phyloP scores from a whole-genome alignment of 202 grass and related monocot species.

The Bolboschoenoplectus hybrid region DNA sequence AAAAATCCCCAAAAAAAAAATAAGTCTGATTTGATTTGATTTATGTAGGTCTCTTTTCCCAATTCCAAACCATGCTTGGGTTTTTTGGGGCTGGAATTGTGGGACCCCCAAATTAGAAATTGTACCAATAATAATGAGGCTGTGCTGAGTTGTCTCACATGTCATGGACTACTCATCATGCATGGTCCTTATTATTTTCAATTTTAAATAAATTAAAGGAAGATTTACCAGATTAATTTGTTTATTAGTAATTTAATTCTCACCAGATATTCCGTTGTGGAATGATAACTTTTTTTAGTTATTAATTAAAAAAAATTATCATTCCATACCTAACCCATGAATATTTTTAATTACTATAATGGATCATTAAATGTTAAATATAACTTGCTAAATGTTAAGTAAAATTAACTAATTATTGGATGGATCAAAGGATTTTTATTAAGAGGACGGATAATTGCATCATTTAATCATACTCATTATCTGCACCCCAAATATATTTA shows the following conservation, averaged over 20 bases:
- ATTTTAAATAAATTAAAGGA: background rate
- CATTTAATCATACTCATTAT: too few relatives aligned
- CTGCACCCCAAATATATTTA: too few relatives aligned
- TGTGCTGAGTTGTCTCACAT: slow-evolving; percentile 36
- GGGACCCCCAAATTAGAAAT: background rate
- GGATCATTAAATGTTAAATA: too few relatives aligned
- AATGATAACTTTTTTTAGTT: background rate
- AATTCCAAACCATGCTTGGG: background rate
- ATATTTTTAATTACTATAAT: too few relatives aligned
- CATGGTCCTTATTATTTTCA: background rate
- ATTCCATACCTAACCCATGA: too few relatives aligned
- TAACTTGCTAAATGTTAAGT: too few relatives aligned
- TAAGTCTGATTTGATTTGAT: too few relatives aligned
- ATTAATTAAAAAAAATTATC: too few relatives aligned
- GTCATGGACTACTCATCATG: background rate
- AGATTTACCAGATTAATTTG: background rate
- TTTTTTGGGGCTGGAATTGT: background rate
- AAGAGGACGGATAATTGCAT: too few relatives aligned
- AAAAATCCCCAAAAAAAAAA: too few relatives aligned
- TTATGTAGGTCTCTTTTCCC: background rate
- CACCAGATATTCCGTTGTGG: background rate
- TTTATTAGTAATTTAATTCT: background rate
- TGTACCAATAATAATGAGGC: background rate
- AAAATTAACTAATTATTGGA: too few relatives aligned
- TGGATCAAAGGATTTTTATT: too few relatives aligned